These are phyloP conservation scores for Sextonia rubra DNA, from an alignment of 164 flowering plant species.

Conservation along the genomic window DNA sequence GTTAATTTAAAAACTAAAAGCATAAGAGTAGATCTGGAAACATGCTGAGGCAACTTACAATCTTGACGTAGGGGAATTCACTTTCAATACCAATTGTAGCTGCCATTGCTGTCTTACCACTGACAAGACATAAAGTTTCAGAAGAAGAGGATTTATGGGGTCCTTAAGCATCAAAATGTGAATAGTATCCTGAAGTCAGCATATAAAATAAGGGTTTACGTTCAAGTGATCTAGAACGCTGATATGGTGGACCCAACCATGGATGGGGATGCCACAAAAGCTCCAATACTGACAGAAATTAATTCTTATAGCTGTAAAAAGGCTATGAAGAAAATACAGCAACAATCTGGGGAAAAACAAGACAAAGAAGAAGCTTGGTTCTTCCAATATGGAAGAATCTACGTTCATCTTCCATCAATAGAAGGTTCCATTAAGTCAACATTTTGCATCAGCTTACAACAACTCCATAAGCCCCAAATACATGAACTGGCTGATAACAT, in stretches of 20 bases:
- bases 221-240: background rate
- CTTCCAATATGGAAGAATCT: background rate
- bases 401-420: background rate
- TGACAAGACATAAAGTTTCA: conserved; percentile 29
- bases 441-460: background rate
- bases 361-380: too few relatives aligned
- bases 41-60: conserved; percentile 47
- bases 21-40: background rate
- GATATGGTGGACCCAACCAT: background rate
- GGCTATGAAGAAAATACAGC: background rate
- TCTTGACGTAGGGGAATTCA: conserved; percentile 91
- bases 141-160: conserved; percentile 2
- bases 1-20: background rate
- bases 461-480: background rate
- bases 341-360: background rate
- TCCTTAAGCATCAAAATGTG: background rate
- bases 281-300: background rate
- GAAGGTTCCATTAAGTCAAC: background rate
- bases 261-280: background rate
- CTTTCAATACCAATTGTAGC: conserved; percentile 95
- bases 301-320: background rate
- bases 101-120: conserved; percentile 96
- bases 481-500: background rate
- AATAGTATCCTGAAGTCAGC: background rate
- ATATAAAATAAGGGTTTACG: background rate